phyloP scores from a whole-genome alignment of 2,329 filamentous ascomycete genomes.

The Cordyceps cicadae region DNA sequence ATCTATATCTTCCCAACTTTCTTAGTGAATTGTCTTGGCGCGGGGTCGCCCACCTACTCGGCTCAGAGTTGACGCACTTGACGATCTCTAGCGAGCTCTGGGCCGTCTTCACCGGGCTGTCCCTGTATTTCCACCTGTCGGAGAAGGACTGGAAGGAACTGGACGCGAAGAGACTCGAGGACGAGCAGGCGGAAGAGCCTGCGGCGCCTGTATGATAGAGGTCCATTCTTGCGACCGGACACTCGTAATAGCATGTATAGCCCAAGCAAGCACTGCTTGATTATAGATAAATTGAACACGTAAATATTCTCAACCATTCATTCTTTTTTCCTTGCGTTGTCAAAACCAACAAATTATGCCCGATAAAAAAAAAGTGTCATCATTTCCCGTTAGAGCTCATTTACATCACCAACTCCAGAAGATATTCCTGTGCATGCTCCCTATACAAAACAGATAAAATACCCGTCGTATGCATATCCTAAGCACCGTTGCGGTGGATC shows the following conservation, averaged over 20 bases:
- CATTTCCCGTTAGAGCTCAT: conserved; percentile 2
- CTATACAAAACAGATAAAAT: neutral
- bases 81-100: conserved; percentile 38
- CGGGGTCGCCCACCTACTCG: conserved; percentile 36
- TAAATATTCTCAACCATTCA: neutral
- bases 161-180: conserved; percentile 15
- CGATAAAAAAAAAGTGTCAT: neutral
- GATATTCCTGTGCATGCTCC: conserved; percentile 2
- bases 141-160: conserved; percentile 36
- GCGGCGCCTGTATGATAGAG: neutral
- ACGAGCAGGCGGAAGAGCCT: neutral
- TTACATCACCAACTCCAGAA: conserved; percentile 7
- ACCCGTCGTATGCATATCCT: conserved; percentile 15
- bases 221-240: neutral
- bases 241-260: neutral
- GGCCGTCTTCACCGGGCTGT: conserved; percentile 31
- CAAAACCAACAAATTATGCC: neutral
- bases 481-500: conserved; percentile 66
- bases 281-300: neutral
- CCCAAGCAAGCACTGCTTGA: neutral
- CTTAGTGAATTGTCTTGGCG: conserved; percentile 31
- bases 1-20: conserved; percentile 31
- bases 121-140: conserved; percentile 32
- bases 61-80: conserved; percentile 37
- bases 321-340: neutral